Evolutionary conservation across 2,329 filamentous ascomycete species (phyloP).

Genomic region (Diplodia seriata): DNA sequence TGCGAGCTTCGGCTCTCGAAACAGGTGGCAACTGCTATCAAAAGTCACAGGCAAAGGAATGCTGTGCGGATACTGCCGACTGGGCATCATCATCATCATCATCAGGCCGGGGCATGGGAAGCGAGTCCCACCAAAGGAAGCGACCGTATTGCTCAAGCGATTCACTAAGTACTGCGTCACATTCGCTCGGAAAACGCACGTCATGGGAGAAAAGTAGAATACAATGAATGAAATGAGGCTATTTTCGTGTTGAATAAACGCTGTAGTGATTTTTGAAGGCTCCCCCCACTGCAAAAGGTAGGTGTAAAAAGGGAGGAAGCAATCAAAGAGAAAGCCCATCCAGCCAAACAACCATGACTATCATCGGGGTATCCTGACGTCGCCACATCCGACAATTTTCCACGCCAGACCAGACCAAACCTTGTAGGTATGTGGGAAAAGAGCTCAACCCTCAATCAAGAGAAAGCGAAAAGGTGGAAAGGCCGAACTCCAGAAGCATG

Average conservation of each 20-base stretch:
- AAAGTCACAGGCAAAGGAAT: neutral
- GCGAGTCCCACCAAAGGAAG: neutral
- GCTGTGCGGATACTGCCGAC: neutral
- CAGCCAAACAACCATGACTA: conserved; percentile 26
- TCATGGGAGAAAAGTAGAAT: neutral
- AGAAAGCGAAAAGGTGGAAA: neutral
- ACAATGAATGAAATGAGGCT: neutral
- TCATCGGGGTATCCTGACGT: conserved; percentile 28
- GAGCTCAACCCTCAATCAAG: neutral
- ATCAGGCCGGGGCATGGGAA: too few relatives aligned
- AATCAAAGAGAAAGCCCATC: conserved; percentile 14
- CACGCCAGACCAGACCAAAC: conserved; percentile 8
- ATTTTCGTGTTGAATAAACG: conserved; percentile 13
- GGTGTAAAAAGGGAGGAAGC: neutral
- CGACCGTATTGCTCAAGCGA: neutral
- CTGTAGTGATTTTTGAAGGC: neutral
- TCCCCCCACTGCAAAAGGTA: neutral
- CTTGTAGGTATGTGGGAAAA: neutral
- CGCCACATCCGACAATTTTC: conserved; percentile 13
- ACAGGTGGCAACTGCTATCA: neutral
- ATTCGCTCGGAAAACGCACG: neutral
- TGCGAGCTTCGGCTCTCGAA: neutral
- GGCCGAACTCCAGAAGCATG: neutral
- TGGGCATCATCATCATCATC: too few relatives aligned
- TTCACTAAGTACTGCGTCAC: neutral